Conservation (phyloP, 1,284 basidiomycete genomes). For the Ganoderma lingzhi region DNA sequence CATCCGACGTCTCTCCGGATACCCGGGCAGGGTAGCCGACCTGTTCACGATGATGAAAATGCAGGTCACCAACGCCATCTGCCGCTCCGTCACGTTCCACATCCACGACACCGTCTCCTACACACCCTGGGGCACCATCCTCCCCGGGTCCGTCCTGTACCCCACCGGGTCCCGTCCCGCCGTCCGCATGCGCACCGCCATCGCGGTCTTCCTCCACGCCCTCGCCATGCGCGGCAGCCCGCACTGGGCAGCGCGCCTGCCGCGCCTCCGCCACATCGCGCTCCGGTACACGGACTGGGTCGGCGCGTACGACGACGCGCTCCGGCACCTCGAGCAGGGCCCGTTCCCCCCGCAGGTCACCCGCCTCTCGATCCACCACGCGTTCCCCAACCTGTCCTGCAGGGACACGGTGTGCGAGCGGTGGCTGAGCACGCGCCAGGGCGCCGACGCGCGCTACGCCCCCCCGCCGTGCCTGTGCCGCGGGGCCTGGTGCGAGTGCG, state of each 20-base stretch:
- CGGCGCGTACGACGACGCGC: slow-evolving; percentile 42
- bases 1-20: slow-evolving; percentile 36
- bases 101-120: too few relatives aligned
- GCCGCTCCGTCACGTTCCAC: slow-evolving; percentile 42
- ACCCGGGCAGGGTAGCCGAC: slow-evolving; percentile 23
- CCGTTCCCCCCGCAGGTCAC: slow-evolving; percentile 44
- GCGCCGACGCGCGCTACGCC: too few relatives aligned
- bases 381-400: too few relatives aligned
- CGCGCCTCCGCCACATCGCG: slow-evolving; percentile 41
- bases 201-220: too few relatives aligned
- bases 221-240: too few relatives aligned
- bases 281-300: slow-evolving; percentile 45
- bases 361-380: slow-evolving; percentile 36
- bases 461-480: too few relatives aligned
- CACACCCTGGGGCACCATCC: too few relatives aligned
- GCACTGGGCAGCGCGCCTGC: too few relatives aligned
- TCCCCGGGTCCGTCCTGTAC: slow-evolving; percentile 16
- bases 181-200: too few relatives aligned
- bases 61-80: slow-evolving; percentile 33
- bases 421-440: too few relatives aligned
- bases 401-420: too few relatives aligned
- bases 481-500: too few relatives aligned
- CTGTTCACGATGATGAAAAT: slow-evolving; percentile 20
- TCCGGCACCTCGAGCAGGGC: slow-evolving; percentile 41
- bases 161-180: slow-evolving; percentile 28